These are phyloP conservation scores for Dryas octopetala DNA, from an alignment of 306 rosid species.

Conservation along the genomic window DNA sequence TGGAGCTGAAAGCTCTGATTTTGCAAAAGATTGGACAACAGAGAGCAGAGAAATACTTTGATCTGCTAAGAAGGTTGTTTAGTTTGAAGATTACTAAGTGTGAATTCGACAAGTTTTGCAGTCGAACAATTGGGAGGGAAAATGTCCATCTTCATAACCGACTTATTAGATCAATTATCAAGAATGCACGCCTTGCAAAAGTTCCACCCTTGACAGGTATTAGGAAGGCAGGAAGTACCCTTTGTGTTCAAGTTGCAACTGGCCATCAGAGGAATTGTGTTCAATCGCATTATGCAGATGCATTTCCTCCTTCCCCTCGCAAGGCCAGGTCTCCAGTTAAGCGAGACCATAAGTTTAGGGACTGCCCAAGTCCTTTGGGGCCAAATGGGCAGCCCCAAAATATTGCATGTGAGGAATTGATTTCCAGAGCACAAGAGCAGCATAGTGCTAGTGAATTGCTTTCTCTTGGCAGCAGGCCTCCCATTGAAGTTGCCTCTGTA, in stretches of 20 bases:
- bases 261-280: constrained; percentile 40
- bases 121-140: constrained; percentile 71
- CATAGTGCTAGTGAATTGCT: constrained; percentile 88
- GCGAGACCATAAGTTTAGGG: constrained; percentile 46
- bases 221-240: constrained; percentile 35
- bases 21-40: constrained; percentile 63
- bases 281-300: constrained; percentile 51
- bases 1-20: constrained; percentile 73
- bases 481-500: constrained; percentile 71
- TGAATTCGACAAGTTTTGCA: constrained; percentile 68
- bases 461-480: constrained; percentile 96
- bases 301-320: constrained; percentile 43
- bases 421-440: constrained; percentile 64
- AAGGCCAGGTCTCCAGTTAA: constrained; percentile 49
- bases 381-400: constrained; percentile 59
- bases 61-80: constrained; percentile 61
- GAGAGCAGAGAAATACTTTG: constrained; percentile 72
- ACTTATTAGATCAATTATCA: constrained; percentile 63
- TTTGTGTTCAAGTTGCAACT: constrained; percentile 47
- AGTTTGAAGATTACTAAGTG: constrained; percentile 66
- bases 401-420: constrained; percentile 40
- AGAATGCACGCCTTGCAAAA: constrained; percentile 71
- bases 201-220: constrained; percentile 53
- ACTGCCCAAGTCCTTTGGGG: constrained; percentile 56
- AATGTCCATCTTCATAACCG: constrained; percentile 75